A percentile compares a stretch with the other conserved stretches of the same genome.
Conservation (phyloP, 371 early-diverging fungal genomes). For the Mortierella sp. region DNA sequence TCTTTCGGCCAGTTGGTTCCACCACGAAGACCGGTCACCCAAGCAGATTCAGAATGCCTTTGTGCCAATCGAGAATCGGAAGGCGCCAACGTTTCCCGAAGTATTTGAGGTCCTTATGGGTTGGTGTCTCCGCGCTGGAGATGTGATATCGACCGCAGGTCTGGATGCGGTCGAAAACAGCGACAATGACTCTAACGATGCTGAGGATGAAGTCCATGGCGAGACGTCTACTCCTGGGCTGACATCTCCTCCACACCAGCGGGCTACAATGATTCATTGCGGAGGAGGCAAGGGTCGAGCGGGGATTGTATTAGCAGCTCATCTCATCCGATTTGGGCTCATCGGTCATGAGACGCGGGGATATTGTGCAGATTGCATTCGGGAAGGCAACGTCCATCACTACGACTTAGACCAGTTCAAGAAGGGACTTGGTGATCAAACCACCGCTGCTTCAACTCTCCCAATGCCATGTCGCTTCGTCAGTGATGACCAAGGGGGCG, state of each 20-base stretch:
- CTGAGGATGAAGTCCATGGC: neutral
- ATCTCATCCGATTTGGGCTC: conserved; percentile 62
- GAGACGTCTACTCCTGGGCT: neutral
- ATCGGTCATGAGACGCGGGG: conserved; percentile 45
- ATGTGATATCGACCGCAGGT: neutral
- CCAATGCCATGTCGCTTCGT: conserved; percentile 26
- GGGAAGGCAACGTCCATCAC: conserved; percentile 32
- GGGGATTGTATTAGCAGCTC: conserved; percentile 62
- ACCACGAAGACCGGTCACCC: conserved; percentile 8
- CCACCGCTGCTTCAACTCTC: conserved; percentile 23
- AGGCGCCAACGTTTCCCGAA: conserved; percentile 51
- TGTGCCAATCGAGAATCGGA: conserved; percentile 55
- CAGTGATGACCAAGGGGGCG: neutral
- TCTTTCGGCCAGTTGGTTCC: conserved; percentile 63
- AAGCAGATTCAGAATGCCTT: conserved; percentile 49
- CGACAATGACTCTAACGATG: neutral
- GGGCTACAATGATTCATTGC: conserved; percentile 65
- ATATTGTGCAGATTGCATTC: conserved; percentile 42
- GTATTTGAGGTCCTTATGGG: conserved; percentile 56
- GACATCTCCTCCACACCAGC: conserved; percentile 32
- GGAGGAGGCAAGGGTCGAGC: conserved; percentile 69
- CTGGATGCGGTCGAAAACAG: neutral
- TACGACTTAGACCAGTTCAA: conserved; percentile 46
- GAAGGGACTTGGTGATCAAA: conserved; percentile 36
- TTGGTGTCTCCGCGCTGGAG: conserved; percentile 46